Conservation (phyloP, 371 early-diverging fungal genomes). For the Mycotypha africana region DNA sequence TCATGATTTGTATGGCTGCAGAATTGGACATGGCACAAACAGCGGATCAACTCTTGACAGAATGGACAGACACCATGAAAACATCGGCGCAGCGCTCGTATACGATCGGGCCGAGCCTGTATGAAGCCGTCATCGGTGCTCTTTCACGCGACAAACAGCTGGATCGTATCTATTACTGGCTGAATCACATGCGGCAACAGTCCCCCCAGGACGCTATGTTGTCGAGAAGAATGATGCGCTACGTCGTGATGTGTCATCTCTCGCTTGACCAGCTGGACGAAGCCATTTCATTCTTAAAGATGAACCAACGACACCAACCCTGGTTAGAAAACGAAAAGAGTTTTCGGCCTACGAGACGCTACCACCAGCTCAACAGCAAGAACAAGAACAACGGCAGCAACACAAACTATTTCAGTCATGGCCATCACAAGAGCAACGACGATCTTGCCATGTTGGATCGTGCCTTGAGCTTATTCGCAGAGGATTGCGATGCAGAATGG, state of each 20-base stretch:
- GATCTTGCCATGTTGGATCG: conserved; percentile 10
- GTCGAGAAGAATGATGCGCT: conserved; percentile 2
- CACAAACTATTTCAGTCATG: too few relatives aligned
- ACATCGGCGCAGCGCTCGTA: too few relatives aligned
- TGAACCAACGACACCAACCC: too few relatives aligned
- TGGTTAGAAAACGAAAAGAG: too few relatives aligned
- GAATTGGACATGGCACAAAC: conserved; percentile 4
- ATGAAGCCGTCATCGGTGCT: conserved; percentile 22
- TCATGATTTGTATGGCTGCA: conserved; percentile 10
- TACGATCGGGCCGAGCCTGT: too few relatives aligned
- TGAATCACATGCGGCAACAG: conserved; percentile 11
- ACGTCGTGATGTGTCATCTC: conserved; percentile 16
- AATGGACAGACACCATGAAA: conserved; percentile 7
- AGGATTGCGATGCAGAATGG: conserved; percentile 11
- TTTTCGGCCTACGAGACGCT: background rate
- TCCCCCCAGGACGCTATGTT: background rate
- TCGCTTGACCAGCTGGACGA: conserved; percentile 4
- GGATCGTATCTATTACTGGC: conserved; percentile 17
- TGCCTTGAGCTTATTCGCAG: conserved; percentile 16
- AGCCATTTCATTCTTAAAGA: conserved; percentile 8
- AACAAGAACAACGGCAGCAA: background rate
- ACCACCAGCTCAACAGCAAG: conserved; percentile 1
- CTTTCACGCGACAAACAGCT: conserved; percentile 10
- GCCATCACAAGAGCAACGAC: too few relatives aligned
- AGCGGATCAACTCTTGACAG: conserved; percentile 12